Evolutionary conservation across 2,329 filamentous ascomycete genomes (phyloP).

Genomic region (Fusarium robinianum): DNA sequence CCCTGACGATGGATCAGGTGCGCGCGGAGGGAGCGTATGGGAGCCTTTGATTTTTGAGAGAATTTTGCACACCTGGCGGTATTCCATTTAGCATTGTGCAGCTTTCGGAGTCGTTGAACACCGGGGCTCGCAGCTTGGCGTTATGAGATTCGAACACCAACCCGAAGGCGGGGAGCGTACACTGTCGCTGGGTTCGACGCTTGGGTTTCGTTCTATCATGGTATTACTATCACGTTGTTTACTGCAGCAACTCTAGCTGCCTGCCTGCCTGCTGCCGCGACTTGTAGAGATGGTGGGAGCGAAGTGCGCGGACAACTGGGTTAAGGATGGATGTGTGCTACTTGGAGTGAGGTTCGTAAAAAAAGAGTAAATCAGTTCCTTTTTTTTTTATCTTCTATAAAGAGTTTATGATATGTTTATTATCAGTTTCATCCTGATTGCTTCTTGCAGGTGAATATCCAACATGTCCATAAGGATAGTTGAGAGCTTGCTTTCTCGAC

Average conservation of each 20-base stretch:
- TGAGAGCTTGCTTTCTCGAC: too few relatives aligned
- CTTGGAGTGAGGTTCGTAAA: slow-evolving; percentile 33
- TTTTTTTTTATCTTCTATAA: too few relatives aligned
- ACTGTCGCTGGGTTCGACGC: slow-evolving; percentile 19
- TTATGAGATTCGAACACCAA: slow-evolving; percentile 26
- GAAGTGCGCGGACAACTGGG: slow-evolving; percentile 15
- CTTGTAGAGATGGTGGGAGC: slow-evolving; percentile 21
- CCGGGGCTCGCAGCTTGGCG: slow-evolving; percentile 26
- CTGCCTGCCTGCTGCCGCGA: too few relatives aligned
- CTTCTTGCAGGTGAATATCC: background rate
- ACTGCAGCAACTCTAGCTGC: slow-evolving; percentile 18
- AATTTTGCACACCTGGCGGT: slow-evolving; percentile 28
- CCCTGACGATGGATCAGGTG: slow-evolving; percentile 26
- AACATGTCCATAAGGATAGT: too few relatives aligned
- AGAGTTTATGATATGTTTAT: slow-evolving; percentile 1
- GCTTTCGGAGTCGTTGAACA: slow-evolving; percentile 8
- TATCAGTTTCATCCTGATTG: slow-evolving; percentile 2
- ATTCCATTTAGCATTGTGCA: slow-evolving; percentile 23
- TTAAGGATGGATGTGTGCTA: slow-evolving; percentile 13
- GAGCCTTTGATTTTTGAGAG: slow-evolving; percentile 30
- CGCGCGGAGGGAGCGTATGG: slow-evolving; percentile 26
- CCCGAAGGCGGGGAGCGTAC: slow-evolving; percentile 1
- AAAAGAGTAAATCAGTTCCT: slow-evolving; percentile 33
- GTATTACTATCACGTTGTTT: slow-evolving; percentile 21
- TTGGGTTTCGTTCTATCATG: slow-evolving; percentile 27